phyloP scores from a whole-genome alignment of 169 alveolate species.

The Cryptosporidium ryanae region DNA sequence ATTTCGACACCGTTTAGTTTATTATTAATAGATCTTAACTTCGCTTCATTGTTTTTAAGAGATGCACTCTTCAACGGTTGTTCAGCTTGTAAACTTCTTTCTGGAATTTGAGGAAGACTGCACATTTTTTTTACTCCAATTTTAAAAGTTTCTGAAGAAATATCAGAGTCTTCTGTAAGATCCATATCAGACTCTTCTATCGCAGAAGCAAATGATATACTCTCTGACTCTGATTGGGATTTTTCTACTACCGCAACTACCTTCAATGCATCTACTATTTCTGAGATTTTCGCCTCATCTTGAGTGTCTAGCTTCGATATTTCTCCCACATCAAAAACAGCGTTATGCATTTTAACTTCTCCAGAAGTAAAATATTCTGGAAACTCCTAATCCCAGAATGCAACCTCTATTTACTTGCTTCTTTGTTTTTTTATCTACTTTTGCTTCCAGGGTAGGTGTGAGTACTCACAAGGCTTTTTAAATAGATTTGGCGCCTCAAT shows the following conservation, averaged over 20 bases:
- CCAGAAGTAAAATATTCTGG: background rate
- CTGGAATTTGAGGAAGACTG: constrained; percentile 35
- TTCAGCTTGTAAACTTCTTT: background rate
- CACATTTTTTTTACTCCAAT: constrained; percentile 3
- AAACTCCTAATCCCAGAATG: background rate
- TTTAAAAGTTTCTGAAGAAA: background rate
- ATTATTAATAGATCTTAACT: background rate
- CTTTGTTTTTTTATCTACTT: too few relatives aligned
- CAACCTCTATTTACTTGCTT: background rate
- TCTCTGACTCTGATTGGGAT: constrained; percentile 65
- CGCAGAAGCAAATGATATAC: constrained; percentile 64
- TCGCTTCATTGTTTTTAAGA: background rate
- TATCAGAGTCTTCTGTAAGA: constrained; percentile 41
- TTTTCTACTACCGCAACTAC: constrained; percentile 46
- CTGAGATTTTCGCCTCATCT: constrained; percentile 56
- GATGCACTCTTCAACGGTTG: constrained; percentile 1
- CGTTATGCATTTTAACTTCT: too few relatives aligned
- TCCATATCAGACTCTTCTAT: constrained; percentile 69
- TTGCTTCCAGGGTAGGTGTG: background rate
- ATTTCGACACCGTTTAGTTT: constrained; percentile 42
- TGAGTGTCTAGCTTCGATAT: background rate
- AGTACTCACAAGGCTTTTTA: constrained; percentile 17
- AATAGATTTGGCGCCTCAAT: constrained; percentile 48
- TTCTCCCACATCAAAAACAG: too few relatives aligned
- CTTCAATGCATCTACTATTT: constrained; percentile 59